Base-by-base conservation (phyloP, 257 asterid species). In the Solanum stenotomum region DNA sequence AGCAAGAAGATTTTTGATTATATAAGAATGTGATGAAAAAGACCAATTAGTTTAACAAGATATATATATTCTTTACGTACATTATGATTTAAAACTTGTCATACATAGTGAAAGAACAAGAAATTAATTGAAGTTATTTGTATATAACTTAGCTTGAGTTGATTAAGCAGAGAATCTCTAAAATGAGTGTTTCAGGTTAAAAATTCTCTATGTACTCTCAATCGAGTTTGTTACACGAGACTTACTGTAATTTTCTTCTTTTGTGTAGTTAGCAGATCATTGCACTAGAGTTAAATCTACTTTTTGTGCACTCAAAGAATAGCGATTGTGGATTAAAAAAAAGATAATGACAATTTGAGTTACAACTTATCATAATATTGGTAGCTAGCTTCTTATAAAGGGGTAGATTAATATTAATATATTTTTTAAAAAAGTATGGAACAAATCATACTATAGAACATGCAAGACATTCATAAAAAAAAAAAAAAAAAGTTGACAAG, bases 271-370 rank as follows among this genome's bases (percentile, higher is more conserved):
- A 23, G 4, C 15, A 2, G 3, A n/a, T 0, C 2, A 63, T 63
- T 1, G 0, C 1, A n/a, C 1, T n/a, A 25, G 1, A 65, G 4
- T 10, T 4, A 3, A 22, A 61, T 23, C 1, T 9, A 10, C 2
- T 0, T 61, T 23, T 25, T 56, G n/a, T 1, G 12, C 5, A 52
- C 1, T 59, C n/a, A 20, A 8, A 37, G 4, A 74, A 65, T 49
- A 15, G 61, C 22, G 3, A 49, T 49, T 0, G 1, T 31, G 0
- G 2, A 5, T 5, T 42, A 3, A 10, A 42, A 15, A 49, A 1
- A 46, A 49, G 31, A 86, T 16, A 9, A 46, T 29, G 84, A 38
- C 56, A 31, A 10, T 13, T 27, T 61, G 16, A 13, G 4, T 27
- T 37, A 14, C 79, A 49, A 25, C 2, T 63, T 78, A 38, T 33